Base-by-base conservation (phyloP, 116 monocot genomes). In the Papilionanthe hybrid region DNA sequence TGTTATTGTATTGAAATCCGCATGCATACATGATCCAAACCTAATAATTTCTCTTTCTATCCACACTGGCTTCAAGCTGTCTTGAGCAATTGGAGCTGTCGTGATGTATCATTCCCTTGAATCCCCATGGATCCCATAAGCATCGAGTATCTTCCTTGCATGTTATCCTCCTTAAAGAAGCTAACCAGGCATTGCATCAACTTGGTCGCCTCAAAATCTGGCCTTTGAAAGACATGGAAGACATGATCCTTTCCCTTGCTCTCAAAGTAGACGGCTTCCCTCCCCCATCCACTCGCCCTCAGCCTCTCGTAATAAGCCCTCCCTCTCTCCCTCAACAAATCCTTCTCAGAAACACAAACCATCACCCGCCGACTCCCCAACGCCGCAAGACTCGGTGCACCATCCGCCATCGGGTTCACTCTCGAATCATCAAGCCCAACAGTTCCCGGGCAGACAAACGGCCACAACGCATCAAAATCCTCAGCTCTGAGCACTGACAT, bases 181-280 rank as follows among this genome's bases (percentile, higher is more conserved):
- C 5, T 53, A 9, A 42, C 78, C 25, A 78, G 4, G 22, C 28
- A n/a, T 15, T 66, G 67, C 67, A 47, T 13, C 19, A 78, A 25
- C 78, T 22, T 67, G 13, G 0, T 6, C 3, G 66, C 65, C 44
- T 67, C 47, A 0, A n/a, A 41, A 65, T 42, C 27, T 1, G 66
- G 78, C 37, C 2, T 22, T 27, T 66, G 15, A n/a, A 37, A 0
- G 20, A 85, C 63, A 45, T 73, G 65, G 48, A 80, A 85, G 12
- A 63, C 81, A 27, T 85, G 85, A 6, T 45, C 81, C 49, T 81
- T 81, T 44, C 81, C 85, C 45, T 57, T 37, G 23, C 73, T 20
- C 71, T 81, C 85, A 20, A 55, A 12, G 55, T 58, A 15, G 78
- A 56, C 82, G 30, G 45, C 81, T 63, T 72, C 66, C 41, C 86